Evolutionary conservation across 2,329 filamentous ascomycete genomes (phyloP).

Genomic region (Ophiocordyceps australis): DNA sequence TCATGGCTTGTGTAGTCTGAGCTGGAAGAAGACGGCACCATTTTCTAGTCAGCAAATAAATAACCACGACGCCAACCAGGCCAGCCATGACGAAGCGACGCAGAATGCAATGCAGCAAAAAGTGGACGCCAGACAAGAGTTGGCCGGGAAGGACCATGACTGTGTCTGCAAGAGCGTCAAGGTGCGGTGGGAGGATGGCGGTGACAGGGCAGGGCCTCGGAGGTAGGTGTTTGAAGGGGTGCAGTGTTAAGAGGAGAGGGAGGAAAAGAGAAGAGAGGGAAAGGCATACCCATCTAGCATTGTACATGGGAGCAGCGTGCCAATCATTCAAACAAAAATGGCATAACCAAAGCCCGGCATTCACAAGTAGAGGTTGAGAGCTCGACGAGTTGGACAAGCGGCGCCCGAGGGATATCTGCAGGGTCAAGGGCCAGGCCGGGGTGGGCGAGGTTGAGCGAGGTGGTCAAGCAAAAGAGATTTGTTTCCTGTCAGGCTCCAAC

Average conservation of each 20-base stretch:
- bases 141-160: not conserved
- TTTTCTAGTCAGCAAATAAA: constrained; percentile 12
- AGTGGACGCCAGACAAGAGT: constrained; percentile 1
- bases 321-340: constrained; percentile 1
- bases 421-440: too few relatives aligned
- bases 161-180: not conserved
- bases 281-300: constrained; percentile 24
- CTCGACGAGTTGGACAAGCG: too few relatives aligned
- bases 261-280: constrained; percentile 5
- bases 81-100: too few relatives aligned
- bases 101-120: constrained; percentile 3
- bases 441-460: too few relatives aligned
- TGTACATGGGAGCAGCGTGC: constrained; percentile 8
- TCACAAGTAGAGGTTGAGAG: too few relatives aligned
- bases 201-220: not conserved
- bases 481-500: too few relatives aligned
- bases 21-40: constrained; percentile 5
- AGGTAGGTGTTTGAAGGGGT: constrained; percentile 1
- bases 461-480: too few relatives aligned
- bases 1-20: constrained; percentile 36
- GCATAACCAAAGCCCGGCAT: too few relatives aligned
- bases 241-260: constrained; percentile 7
- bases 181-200: too few relatives aligned
- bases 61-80: constrained; percentile 4
- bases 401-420: too few relatives aligned